Conservation (phyloP, 208 protist species). For the Acanthamoeba castellanii region DNA sequence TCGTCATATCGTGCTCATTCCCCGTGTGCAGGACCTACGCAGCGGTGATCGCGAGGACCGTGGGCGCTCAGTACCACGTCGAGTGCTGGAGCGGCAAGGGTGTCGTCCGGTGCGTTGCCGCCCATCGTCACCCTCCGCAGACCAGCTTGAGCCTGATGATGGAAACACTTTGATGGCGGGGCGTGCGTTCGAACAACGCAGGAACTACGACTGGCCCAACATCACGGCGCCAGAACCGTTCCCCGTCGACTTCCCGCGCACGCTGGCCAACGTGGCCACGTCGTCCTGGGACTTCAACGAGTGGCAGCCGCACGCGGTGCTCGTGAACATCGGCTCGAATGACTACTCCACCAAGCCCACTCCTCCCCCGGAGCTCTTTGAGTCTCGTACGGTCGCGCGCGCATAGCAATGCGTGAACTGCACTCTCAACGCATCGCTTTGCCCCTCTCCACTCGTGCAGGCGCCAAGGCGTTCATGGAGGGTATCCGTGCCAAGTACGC, state of each 20-base stretch:
- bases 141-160: too few relatives aligned
- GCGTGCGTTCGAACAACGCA: not conserved
- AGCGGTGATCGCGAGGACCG: not conserved
- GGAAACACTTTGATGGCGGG: too few relatives aligned
- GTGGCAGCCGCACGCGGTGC: not conserved
- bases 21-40: not conserved
- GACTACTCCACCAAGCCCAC: constrained; percentile 23
- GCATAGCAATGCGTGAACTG: not conserved
- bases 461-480: constrained; percentile 9
- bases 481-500: not conserved
- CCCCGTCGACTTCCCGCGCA: not conserved
- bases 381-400: not conserved
- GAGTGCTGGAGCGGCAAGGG: constrained; percentile 58
- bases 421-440: not conserved
- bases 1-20: not conserved
- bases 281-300: not conserved
- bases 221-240: constrained; percentile 38
- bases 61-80: constrained; percentile 14
- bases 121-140: not conserved
- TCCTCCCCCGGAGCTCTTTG: not conserved
- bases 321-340: not conserved
- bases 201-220: constrained; percentile 36
- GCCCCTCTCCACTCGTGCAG: not conserved
- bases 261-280: not conserved
- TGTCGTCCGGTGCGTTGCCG: not conserved